Base-by-base conservation (phyloP, 176 grass and related monocot genomes). In the Aegilops longissima region DNA sequence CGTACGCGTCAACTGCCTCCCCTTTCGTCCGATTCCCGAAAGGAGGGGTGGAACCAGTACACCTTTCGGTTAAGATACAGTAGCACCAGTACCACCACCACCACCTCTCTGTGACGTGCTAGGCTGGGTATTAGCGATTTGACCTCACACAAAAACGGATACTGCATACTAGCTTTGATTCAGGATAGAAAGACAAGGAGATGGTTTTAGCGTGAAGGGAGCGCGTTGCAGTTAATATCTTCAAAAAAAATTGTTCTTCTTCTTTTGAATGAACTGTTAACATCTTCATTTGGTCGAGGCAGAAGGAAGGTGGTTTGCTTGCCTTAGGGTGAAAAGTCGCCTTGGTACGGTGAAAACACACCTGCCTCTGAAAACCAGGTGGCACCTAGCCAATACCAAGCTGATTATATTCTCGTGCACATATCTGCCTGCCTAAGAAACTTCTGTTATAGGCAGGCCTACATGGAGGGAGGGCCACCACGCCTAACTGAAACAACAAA, bases 1-100 rank as follows among this genome's bases (percentile, higher is more conserved):
- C 80, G 80, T 87, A 90, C 86, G 69, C 17, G 66, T 87, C 80
- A 83, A 87, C 75, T 73, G 47, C 59, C 58, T 68, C 40, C 66
- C 1, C 39, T 59, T 84, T 31, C 49, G 8, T 49, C 67, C 34
- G 49, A 76, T 76, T 33, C 31, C 62, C 20, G 30, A 33, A 84
- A 84, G 59, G 61, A 75, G 72, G 29, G 31, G 52, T 3, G 6
- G 70, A 83, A 52, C 59, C 61, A 64, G 70, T 64, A 88, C 70
- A 70, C 34, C 81, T 84, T 91, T 91, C 89, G 29, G 62, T 88
- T 85, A 59, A 25, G 29, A 72, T 85, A 80, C 76, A 80, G 77
- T 85, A 49, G 8, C 13, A 14, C 49, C 3, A 51, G 49, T 16
- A 52, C 49, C 49, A 5, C 49, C 49, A 16, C 49, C 27, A 4